Base-by-base conservation (phyloP, 2,329 filamentous ascomycete species). In the Penicillium capsulatum region DNA sequence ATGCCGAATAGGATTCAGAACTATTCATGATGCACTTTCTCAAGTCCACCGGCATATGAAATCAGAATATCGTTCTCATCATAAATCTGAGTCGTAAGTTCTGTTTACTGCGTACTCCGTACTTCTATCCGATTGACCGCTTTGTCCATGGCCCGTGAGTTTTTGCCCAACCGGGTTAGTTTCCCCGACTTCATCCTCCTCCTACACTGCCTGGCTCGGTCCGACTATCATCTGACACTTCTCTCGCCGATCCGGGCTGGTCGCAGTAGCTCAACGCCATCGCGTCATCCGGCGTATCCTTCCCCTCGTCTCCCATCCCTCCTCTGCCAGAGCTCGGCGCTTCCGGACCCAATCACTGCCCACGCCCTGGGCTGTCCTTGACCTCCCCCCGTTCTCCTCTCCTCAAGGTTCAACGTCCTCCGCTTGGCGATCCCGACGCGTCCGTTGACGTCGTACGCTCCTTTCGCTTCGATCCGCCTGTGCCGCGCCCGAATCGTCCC, bases 261-360 rank as follows among this genome's bases (percentile, higher is more conserved):
- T 52, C 48, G 43, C 50, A 54, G 45, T 50, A 54, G 50, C 50
- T 52, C 38, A 38, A 42, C 49, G 47, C 51, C 45, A 53, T 53
- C 47, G 51, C 50, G 51, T 54, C 50, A 53, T 54, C 34, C 39
- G 29, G 35, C 36, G 22, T 42, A 20, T 26, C 31, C 38, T 35
- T 44, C 38, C 34, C 36, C 41, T 34, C n/a, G 26, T 34, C 28
- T 31, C 34, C 34, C 32, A 36, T 39, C 42, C 44, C 40, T 45
- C 44, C 42, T 38, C 42, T 14, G 34, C 36, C 34, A 44, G 40
- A 48, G 38, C 26, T 20, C 38, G 48, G 52, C 52, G 52, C 52
- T 55, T 55, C 47, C 34, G 31, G 33, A 19, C 31, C 51, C 52
- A 55, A 55, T 54, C 51, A 54, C n/a, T 14, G 10, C 28, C 26